Evolutionary conservation across 2,329 filamentous ascomycete genomes (phyloP).

Genomic region (Hymenoscyphus infarciens): DNA sequence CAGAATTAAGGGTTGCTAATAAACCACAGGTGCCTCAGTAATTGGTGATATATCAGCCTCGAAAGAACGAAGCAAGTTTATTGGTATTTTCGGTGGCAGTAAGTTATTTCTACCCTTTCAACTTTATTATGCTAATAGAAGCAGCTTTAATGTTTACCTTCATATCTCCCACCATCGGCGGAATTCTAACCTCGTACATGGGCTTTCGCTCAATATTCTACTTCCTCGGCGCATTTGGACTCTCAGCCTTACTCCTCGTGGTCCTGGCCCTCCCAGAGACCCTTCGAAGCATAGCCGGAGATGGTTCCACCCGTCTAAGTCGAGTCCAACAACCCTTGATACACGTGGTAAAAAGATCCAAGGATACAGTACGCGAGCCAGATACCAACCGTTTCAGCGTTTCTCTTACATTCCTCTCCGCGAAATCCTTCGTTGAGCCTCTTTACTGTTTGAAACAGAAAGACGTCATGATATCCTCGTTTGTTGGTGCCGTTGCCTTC

Average conservation of each 20-base stretch:
- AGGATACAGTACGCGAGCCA: constrained; percentile 7
- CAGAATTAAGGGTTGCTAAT: not conserved
- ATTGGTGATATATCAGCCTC: constrained; percentile 61
- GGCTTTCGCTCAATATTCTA: constrained; percentile 50
- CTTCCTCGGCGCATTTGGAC: constrained; percentile 46
- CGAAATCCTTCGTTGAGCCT: constrained; percentile 17
- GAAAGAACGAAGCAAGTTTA: constrained; percentile 59
- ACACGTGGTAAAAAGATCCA: constrained; percentile 7
- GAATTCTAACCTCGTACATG: constrained; percentile 41
- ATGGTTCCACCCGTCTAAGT: constrained; percentile 29
- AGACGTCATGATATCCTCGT: constrained; percentile 25
- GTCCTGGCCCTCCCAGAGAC: constrained; percentile 28
- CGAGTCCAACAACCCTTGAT: constrained; percentile 39
- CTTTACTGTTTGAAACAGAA: constrained; percentile 12
- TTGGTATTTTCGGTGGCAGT: constrained; percentile 49
- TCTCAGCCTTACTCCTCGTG: constrained; percentile 33
- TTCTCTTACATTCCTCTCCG: constrained; percentile 39
- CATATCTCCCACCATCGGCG: constrained; percentile 47
- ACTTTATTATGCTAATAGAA: constrained; percentile 9
- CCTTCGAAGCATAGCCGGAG: constrained; percentile 26
- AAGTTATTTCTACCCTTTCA: constrained; percentile 27
- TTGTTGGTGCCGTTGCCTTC: constrained; percentile 43
- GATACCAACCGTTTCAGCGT: constrained; percentile 30
- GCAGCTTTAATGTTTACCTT: constrained; percentile 34
- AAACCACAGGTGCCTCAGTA: constrained; percentile 46